Evolutionary conservation across 768 basidiomycete species (phyloP), one percentile per base, ranked within the genome.

Genomic region (Naganishia vaughanmartiniae): DNA sequence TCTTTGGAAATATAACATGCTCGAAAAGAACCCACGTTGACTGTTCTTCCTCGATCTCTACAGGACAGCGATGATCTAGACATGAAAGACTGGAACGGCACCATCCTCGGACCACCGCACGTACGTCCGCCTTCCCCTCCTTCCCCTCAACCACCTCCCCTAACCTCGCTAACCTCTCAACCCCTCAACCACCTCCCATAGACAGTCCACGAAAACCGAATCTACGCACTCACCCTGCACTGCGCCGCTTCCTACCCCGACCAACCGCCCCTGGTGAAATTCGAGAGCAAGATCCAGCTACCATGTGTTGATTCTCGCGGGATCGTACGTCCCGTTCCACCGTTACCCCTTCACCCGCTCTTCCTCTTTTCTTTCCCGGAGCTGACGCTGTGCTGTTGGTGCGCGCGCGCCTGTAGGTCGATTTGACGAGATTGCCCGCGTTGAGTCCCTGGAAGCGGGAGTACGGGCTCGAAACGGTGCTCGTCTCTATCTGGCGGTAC

Each of bases 51-150:
- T 55, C 21, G 12, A 51, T 65, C 65, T 17, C 31, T 39, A 56
- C 70, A 82, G 83, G 92, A 97, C 82, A 83, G 89, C 75, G 94
- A 98, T 80, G 96, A 98, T 86, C 90, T 95, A 84, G 84, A 92
- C 84, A 97, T 99, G 94, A 90, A 87, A 83, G 86, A 92, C 81
- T 99, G 96, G 96, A 97, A 96, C 78, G 95, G 96, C 63, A 99
- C 96, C 26, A 94, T 99, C 84, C 92, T 99, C 72, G 96, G 96
- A 11, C 96, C 96, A 36, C 94, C 94, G 65, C 94, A 99, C 83
- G 93, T 94, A 81, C 72, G 91, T 84, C 24, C 57, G 14, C 54
- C 5, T 28, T 57, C 1, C 26, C 14, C 17, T 28, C 58, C 28
- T 26, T n/a, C 70, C 42, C 26, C n/a, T 14, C 33, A n/a, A 36